Evolutionary conservation across 75 land plant genomes (phyloP), one percentile per base, ranked within the genome.

Genomic region (Pseudotsuga menziesii): DNA sequence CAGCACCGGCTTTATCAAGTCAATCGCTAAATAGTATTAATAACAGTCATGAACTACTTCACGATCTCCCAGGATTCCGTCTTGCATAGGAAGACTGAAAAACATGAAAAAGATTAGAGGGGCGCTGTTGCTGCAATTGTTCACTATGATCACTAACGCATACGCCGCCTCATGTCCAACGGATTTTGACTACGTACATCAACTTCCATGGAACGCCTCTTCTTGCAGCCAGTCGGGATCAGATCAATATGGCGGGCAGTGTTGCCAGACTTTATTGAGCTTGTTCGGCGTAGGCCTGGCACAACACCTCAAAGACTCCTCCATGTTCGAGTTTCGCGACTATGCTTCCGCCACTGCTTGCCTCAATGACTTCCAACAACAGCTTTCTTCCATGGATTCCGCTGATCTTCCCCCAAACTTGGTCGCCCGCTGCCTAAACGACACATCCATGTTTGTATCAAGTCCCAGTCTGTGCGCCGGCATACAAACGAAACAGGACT

Each of bases 301-400:
- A 56, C 69, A 75, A 44, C 83, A 88, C 78, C 95, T 94, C 69
- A 82, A 78, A 41, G 78, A 81, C 4, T 81, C 91, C 27, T 76
- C 85, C 27, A 17, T 64, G 27, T 94, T 94, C 75, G 80, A 86
- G 73, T 82, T 94, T 25, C 87, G 88, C 32, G 83, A 89, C 80
- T 25, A 72, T 29, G 35, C 86, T 36, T 83, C 95, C 12, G 84
- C 84, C 58, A 48, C 25, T 57, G 83, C 88, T 36, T 94, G 98
- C 85, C 54, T 92, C 29, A 27, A 48, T 16, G 76, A 32, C 23
- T 83, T 85, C 82, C 48, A 41, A 5, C 48, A 41, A 41, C 6
- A 41, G 48, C 48, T 4, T 41, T 41, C 48, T 41, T 41, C 48
- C 48, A 41, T 41, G 48, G 5, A 41, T 4, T 5, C 48, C 5